These are phyloP conservation scores for Talaromyces sp. DNA, from an alignment of 2,329 filamentous ascomycete species.

Conservation along the genomic window DNA sequence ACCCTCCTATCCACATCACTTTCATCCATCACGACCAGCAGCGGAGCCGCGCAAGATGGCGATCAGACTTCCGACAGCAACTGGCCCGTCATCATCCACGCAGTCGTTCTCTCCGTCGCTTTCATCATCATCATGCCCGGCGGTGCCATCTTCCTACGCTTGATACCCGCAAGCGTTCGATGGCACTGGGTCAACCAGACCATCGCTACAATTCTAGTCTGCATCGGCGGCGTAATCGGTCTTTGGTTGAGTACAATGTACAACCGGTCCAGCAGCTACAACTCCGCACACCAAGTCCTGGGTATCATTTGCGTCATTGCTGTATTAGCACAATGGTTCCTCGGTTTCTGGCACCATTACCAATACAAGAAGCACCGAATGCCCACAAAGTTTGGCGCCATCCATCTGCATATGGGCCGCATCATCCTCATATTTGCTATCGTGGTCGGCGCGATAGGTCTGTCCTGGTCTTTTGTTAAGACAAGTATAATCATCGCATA, in stretches of 20 bases:
- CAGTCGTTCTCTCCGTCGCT: conserved; percentile 17
- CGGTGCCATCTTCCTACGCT: conserved; percentile 22
- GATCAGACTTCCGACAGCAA: conserved; percentile 19
- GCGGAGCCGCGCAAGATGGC: conserved; percentile 17
- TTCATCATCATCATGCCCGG: conserved; percentile 23
- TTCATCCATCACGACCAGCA: conserved; percentile 16
- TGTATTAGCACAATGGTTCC: conserved; percentile 34
- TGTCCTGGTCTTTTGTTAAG: conserved; percentile 21
- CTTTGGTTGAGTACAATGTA: conserved; percentile 37
- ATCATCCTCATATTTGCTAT: conserved; percentile 26
- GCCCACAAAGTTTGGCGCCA: conserved; percentile 20
- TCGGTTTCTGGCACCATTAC: conserved; percentile 41
- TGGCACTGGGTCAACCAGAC: conserved; percentile 42
- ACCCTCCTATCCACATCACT: conserved; percentile 12
- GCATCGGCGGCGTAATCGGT: conserved; percentile 40
- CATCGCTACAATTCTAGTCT: conserved; percentile 35
- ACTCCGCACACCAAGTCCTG: conserved; percentile 47
- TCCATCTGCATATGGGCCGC: conserved; percentile 29
- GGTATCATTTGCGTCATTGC: conserved; percentile 40
- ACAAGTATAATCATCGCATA: conserved; percentile 19
- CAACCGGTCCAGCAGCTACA: conserved; percentile 41
- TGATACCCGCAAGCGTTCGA: conserved; percentile 21
- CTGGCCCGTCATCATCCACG: conserved; percentile 23
- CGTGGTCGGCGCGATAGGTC: conserved; percentile 21
- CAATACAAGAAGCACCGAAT: conserved; percentile 26